These are phyloP conservation scores for Plasmopara viticola DNA, from an alignment of 352 stramenopile species.

Conservation along the genomic window DNA sequence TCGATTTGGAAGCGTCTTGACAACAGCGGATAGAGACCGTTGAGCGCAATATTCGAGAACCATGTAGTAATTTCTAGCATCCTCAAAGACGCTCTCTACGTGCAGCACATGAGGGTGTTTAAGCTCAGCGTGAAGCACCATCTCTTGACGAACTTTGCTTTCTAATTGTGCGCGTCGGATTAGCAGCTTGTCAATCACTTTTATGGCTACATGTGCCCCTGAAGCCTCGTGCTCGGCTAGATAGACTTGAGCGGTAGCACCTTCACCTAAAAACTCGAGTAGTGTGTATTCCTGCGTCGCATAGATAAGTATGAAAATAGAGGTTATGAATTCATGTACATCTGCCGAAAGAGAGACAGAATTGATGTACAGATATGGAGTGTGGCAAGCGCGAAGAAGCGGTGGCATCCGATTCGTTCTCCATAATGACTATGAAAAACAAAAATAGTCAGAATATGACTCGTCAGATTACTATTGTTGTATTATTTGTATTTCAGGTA, in stretches of 20 bases:
- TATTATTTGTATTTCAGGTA: no score
- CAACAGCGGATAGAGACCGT: constrained; percentile 41
- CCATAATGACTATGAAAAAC: constrained; percentile 4
- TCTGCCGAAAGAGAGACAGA: not conserved
- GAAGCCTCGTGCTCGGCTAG: constrained; percentile 43
- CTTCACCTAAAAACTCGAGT: constrained; percentile 69
- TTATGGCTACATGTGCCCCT: constrained; percentile 48
- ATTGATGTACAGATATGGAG: constrained; percentile 20
- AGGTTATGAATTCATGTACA: not conserved
- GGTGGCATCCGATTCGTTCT: constrained; percentile 3
- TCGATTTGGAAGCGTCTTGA: constrained; percentile 28
- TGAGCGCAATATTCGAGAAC: constrained; percentile 56
- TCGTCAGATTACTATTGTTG: not conserved
- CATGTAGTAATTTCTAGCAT: constrained; percentile 73
- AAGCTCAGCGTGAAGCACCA: constrained; percentile 60
- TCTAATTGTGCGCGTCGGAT: constrained; percentile 51
- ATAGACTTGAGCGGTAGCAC: constrained; percentile 75
- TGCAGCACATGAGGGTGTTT: constrained; percentile 48
- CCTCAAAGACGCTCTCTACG: constrained; percentile 63
- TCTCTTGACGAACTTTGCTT: constrained; percentile 58
- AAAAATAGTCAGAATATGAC: no score
- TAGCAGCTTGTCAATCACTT: constrained; percentile 79
- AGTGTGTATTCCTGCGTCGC: constrained; percentile 49
- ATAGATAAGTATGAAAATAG: constrained; percentile 3
- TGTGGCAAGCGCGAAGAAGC: not conserved